Percentiles rank a stretch among this genome's conserved stretches.
These are phyloP conservation scores for Tolypocladium capitatum DNA, from an alignment of 2,329 filamentous ascomycete species.

Conservation along the genomic window DNA sequence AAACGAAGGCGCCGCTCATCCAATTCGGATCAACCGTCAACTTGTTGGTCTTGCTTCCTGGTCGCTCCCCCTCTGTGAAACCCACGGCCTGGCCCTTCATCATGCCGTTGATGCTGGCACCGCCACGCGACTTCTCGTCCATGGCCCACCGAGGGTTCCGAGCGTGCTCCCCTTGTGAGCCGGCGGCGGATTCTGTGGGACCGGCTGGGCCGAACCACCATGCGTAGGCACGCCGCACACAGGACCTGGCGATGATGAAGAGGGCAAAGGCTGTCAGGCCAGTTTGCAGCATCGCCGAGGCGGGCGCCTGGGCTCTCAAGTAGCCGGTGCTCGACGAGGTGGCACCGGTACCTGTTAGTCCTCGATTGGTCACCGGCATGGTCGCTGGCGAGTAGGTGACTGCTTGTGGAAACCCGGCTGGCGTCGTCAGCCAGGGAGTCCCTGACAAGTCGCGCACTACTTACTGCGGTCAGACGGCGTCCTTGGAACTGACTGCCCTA, in stretches of 20 bases:
- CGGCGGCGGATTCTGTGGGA: constrained; percentile 6
- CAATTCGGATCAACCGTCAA: constrained; percentile 14
- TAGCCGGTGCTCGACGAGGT: constrained; percentile 14
- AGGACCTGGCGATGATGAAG: constrained; percentile 19
- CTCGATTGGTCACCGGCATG: constrained; percentile 20
- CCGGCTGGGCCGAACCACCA: constrained; percentile 6
- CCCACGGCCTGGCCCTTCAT: constrained; percentile 1
- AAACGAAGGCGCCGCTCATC: constrained; percentile 14
- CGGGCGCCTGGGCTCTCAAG: constrained; percentile 18
- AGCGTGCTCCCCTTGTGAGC: constrained; percentile 7
- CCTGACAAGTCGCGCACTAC: constrained; percentile 18
- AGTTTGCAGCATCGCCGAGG: constrained; percentile 13
- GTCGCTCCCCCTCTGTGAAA: constrained; percentile 5
- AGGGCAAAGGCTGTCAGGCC: constrained; percentile 21
- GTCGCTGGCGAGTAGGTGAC: constrained; percentile 10
- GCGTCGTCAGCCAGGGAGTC: constrained; percentile 18
- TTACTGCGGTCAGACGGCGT: constrained; percentile 19
- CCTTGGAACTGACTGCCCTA: constrained; percentile 15
- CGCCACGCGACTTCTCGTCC: constrained; percentile 11
- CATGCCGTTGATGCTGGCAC: not conserved
- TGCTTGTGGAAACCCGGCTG: constrained; percentile 17
- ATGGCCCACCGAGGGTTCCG: constrained; percentile 9
- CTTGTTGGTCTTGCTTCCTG: constrained; percentile 6
- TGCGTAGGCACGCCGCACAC: constrained; percentile 11
- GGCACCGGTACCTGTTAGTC: constrained; percentile 15